A percentile compares a stretch with the other conserved stretches of the same genome.
phyloP scores from a whole-genome alignment of 2,329 filamentous ascomycete genomes.

The Amauroascus verrucosus region DNA sequence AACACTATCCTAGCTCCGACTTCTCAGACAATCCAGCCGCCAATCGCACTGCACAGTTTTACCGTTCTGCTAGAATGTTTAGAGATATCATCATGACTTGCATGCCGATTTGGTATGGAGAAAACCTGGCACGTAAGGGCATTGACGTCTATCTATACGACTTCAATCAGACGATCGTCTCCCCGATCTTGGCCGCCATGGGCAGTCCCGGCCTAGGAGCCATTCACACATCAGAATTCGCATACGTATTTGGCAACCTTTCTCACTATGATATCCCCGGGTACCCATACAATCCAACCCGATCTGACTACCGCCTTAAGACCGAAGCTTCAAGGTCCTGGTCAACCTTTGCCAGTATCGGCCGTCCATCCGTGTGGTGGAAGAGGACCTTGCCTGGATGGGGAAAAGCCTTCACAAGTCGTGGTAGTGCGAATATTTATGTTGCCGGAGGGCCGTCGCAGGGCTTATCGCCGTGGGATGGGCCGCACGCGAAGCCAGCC shows the following conservation, averaged over 20 bases:
- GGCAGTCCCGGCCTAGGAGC: conserved; percentile 36
- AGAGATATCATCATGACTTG: conserved; percentile 46
- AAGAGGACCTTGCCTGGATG: conserved; percentile 4
- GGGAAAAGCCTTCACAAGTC: background rate
- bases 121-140: conserved; percentile 30
- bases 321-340: conserved; percentile 7
- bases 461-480: conserved; percentile 7
- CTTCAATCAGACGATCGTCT: conserved; percentile 47
- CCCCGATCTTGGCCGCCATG: conserved; percentile 31
- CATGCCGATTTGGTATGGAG: conserved; percentile 37
- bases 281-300: conserved; percentile 3
- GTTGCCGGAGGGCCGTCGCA: conserved; percentile 2
- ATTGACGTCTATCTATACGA: conserved; percentile 42
- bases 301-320: background rate
- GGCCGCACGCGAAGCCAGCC: background rate
- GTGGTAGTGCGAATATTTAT: background rate
- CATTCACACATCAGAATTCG: conserved; percentile 45
- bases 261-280: conserved; percentile 33
- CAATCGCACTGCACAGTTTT: conserved; percentile 40
- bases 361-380: background rate
- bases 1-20: conserved; percentile 5
- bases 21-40: conserved; percentile 34
- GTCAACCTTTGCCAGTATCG: conserved; percentile 6
- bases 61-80: conserved; percentile 41
- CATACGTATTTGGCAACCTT: conserved; percentile 43